Evolutionary conservation across 1,284 basidiomycete genomes (phyloP).

Genomic region (Somion occarium): DNA sequence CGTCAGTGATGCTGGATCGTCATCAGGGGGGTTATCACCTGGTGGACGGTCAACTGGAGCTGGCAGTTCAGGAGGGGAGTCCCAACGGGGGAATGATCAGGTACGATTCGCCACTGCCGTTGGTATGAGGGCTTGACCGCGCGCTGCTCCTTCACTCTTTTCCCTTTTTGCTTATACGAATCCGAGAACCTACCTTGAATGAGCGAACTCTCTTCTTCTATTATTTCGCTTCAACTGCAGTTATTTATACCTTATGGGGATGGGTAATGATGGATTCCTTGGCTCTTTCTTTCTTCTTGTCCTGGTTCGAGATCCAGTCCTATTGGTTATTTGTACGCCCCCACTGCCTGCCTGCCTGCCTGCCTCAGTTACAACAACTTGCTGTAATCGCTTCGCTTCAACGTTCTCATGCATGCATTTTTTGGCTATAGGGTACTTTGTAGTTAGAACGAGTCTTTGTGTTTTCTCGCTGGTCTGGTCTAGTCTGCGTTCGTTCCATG

Average conservation of each 20-base stretch:
- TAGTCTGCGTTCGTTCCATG: background rate
- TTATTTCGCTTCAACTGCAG: background rate
- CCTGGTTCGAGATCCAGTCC: background rate
- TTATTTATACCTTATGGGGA: constrained; percentile 1
- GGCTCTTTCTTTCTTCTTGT: background rate
- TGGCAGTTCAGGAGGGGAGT: constrained; percentile 7
- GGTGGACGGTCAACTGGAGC: constrained; percentile 9
- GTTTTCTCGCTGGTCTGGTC: background rate
- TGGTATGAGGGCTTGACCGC: constrained; percentile 23
- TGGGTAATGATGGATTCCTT: background rate
- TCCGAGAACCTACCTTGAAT: too few species aligned
- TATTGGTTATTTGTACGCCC: background rate
- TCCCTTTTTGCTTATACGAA: background rate
- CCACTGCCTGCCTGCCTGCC: background rate
- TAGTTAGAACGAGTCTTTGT: background rate
- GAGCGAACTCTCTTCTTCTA: background rate
- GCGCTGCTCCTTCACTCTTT: constrained; percentile 1
- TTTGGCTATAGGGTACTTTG: background rate
- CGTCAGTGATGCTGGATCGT: constrained; percentile 12
- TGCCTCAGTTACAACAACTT: background rate
- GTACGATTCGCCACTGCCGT: constrained; percentile 29
- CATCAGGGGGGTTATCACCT: constrained; percentile 8
- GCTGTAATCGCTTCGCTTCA: background rate
- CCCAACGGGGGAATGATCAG: constrained; percentile 17
- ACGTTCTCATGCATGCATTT: background rate